phyloP scores from a whole-genome alignment of 2,329 filamentous ascomycete genomes.

The Aspergillus pseudotamarii region DNA sequence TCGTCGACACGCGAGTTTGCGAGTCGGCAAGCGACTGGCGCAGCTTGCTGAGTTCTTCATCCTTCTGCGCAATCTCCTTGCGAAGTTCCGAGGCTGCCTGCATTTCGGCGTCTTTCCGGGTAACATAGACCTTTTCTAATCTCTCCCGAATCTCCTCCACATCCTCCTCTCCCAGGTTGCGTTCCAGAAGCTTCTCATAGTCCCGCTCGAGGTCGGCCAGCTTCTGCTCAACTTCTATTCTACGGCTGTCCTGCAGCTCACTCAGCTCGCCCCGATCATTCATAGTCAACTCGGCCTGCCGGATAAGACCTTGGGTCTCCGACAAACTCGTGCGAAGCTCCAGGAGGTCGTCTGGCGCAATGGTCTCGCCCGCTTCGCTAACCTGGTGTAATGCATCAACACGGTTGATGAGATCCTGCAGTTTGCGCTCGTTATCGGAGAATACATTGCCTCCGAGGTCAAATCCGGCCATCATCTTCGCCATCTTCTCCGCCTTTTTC shows the following conservation, averaged over 20 bases:
- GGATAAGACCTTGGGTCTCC: constrained; percentile 88
- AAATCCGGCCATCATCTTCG: constrained; percentile 99
- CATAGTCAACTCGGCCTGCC: constrained; percentile 86
- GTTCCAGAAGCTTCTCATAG: constrained; percentile 79
- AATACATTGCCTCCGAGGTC: constrained; percentile 92
- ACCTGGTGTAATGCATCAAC: constrained; percentile 78
- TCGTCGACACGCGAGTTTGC: constrained; percentile 55
- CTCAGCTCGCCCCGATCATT: constrained; percentile 69
- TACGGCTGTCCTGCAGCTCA: constrained; percentile 64
- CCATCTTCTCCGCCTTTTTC: constrained; percentile 99
- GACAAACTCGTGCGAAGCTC: constrained; percentile 76
- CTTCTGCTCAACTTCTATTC: constrained; percentile 75
- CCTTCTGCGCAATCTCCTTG: constrained; percentile 73
- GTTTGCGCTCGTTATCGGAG: constrained; percentile 85
- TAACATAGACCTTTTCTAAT: constrained; percentile 74
- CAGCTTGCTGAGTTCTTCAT: constrained; percentile 79
- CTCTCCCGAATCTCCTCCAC: constrained; percentile 81
- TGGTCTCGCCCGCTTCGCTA: constrained; percentile 73
- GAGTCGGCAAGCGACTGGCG: constrained; percentile 79
- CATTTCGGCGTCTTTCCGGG: constrained; percentile 72
- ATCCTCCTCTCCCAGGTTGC: constrained; percentile 76
- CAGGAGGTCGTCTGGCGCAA: constrained; percentile 79
- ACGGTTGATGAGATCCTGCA: constrained; percentile 80
- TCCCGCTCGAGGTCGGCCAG: constrained; percentile 75
- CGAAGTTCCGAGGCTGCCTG: constrained; percentile 77